These are phyloP conservation scores for Neofusicoccum umdonicola DNA, from an alignment of 2,329 filamentous ascomycete genomes.

Conservation along the genomic window DNA sequence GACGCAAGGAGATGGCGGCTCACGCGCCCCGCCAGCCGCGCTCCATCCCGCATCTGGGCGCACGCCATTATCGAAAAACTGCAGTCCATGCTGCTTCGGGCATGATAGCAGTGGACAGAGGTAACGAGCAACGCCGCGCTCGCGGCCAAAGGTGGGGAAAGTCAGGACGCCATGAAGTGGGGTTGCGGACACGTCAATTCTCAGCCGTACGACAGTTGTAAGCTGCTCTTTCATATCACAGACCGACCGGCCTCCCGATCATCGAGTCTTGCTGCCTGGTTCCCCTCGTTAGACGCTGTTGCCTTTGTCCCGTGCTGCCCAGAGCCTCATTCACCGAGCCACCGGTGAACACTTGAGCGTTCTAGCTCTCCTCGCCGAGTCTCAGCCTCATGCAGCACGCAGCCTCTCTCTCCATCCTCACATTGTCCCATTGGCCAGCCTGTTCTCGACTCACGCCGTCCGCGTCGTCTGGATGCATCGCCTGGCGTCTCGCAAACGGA, in stretches of 20 bases:
- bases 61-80: background rate
- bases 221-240: background rate
- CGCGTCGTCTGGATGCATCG: background rate
- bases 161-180: background rate
- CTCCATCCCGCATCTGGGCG: background rate
- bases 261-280: background rate
- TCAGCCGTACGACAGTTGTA: background rate
- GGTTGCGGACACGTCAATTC: slow-evolving; percentile 10
- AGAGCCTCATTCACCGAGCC: background rate
- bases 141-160: background rate
- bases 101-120: background rate
- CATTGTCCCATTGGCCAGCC: background rate
- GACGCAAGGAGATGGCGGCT: background rate
- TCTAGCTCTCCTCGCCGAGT: background rate
- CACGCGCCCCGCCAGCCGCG: background rate
- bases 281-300: background rate
- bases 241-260: background rate
- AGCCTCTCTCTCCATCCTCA: background rate
- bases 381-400: background rate
- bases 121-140: background rate
- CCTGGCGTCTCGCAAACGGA: background rate
- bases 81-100: slow-evolving; percentile 1
- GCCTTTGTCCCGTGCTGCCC: background rate
- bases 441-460: background rate
- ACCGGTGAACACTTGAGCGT: background rate